Base-by-base conservation (phyloP, 176 grass and related monocot genomes). In the Oryza glumipatula region DNA sequence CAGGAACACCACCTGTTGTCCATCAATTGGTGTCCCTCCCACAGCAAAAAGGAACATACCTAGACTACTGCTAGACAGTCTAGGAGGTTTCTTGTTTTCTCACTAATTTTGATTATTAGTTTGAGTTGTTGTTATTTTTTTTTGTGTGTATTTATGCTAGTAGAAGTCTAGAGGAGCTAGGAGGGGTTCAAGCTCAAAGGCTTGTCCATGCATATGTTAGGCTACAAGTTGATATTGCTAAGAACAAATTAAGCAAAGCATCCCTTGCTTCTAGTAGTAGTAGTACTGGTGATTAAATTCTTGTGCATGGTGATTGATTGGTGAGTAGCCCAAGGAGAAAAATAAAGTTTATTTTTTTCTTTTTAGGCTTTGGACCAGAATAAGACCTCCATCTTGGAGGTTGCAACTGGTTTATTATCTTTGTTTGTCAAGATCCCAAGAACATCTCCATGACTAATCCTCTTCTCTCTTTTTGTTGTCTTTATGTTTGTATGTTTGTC, bases 371-470 rank as follows among this genome's bases (percentile, higher is more conserved):
- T 64, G 58, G 58, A 63, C 21, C n/a, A 63, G 58, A 63, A 22
- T 63, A 61, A 61, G 56, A 61, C 56, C 13, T 79, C 15, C 49
- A 66, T 77, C 72, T 89, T 77, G 88, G 9, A 70, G 82, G 33
- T 89, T 77, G 77, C 77, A 72, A 76, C 65, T 64, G 52, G 64
- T 80, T 80, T 75, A 23, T 80, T 75, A 63, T 23, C 77, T 81
- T 81, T 89, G 65, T 81, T 81, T 82, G 88, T 39, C 52, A 72
- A 71, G 78, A 85, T 85, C 88, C 78, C 78, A 58, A 82, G 51
- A 35, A 72, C 15, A 63, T 48, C 24, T 52, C 3, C 19, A 26
- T 52, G 67, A 80, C 48, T 78, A 45, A 61, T 47, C 33, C 46
- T 68, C 28, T 73, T 56, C 54, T 26, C 6, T 21, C 45, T 80